These are phyloP conservation scores for Annona cherimola DNA, from an alignment of 164 flowering plant genomes.

Conservation along the genomic window DNA sequence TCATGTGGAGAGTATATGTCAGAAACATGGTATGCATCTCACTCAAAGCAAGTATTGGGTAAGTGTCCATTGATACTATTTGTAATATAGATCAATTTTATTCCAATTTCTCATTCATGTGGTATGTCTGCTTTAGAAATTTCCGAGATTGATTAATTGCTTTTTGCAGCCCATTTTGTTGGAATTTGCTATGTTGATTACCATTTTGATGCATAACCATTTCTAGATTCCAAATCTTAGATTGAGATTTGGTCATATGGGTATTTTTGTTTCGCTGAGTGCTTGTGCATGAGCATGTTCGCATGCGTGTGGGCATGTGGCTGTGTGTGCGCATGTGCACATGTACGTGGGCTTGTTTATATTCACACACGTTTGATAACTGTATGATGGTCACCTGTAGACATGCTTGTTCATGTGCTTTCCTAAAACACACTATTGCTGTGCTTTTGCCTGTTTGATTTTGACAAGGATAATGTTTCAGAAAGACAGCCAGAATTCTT, in stretches of 20 bases:
- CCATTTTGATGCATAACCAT: not conserved
- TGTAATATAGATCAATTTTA: not conserved
- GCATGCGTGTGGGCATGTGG: too few relatives aligned
- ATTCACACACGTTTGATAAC: too few relatives aligned
- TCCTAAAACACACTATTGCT: too few relatives aligned
- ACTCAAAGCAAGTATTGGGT: constrained; percentile 35
- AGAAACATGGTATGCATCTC: constrained; percentile 25
- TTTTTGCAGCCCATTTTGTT: not conserved
- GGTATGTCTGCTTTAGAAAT: not conserved
- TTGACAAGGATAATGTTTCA: not conserved
- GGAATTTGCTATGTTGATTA: not conserved
- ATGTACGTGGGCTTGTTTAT: too few relatives aligned
- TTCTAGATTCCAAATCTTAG: too few relatives aligned
- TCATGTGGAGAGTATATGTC: constrained; percentile 31
- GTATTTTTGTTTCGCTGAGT: too few relatives aligned
- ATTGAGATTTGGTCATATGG: too few relatives aligned
- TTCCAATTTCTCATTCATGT: not conserved
- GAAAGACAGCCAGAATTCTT: not conserved
- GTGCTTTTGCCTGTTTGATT: too few relatives aligned
- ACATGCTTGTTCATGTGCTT: too few relatives aligned
- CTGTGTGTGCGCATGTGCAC: too few relatives aligned
- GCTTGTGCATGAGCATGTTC: too few relatives aligned
- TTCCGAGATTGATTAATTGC: not conserved
- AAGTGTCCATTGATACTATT: constrained; percentile 10
- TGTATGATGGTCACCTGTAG: too few relatives aligned